phyloP scores from a whole-genome alignment of 2,329 filamentous ascomycete genomes.

The Microcyclospora pomicola region DNA sequence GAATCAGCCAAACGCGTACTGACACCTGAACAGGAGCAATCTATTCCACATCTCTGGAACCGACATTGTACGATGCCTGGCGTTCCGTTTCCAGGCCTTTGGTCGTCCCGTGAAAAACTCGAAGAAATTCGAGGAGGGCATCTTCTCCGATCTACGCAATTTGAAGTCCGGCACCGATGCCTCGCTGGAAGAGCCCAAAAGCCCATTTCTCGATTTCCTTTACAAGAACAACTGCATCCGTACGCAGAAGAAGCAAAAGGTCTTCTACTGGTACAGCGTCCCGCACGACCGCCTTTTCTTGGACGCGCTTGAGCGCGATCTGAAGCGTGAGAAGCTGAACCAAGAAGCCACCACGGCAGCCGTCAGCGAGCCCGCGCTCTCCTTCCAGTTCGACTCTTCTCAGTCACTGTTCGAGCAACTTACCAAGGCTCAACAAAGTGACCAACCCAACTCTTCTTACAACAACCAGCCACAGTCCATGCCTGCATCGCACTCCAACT shows the following conservation, averaged over 20 bases:
- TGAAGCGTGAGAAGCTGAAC: slow-evolving; percentile 99
- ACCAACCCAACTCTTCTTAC: slow-evolving; percentile 70
- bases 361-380: slow-evolving; percentile 90
- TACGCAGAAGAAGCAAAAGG: slow-evolving; percentile 99
- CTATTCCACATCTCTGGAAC: slow-evolving; percentile 98
- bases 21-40: slow-evolving; percentile 57
- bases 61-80: slow-evolving; percentile 94
- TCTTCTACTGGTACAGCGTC: slow-evolving; percentile 98
- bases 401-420: slow-evolving; percentile 98
- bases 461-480: slow-evolving; percentile 18
- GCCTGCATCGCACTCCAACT: slow-evolving; percentile 64
- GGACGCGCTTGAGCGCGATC: slow-evolving; percentile 87
- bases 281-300: slow-evolving; percentile 95
- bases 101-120: slow-evolving; percentile 97
- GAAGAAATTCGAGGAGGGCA: slow-evolving; percentile 99
- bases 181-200: slow-evolving; percentile 96
- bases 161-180: slow-evolving; percentile 97
- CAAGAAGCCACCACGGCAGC: slow-evolving; percentile 96
- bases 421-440: slow-evolving; percentile 97
- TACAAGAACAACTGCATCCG: slow-evolving; percentile 99
- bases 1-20: slow-evolving; percentile 11
- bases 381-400: slow-evolving; percentile 97
- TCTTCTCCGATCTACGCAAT: slow-evolving; percentile 96
- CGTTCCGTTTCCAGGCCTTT: slow-evolving; percentile 97
- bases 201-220: slow-evolving; percentile 91